Evolutionary conservation across 306 rosid genomes (phyloP).

Genomic region (Ormosia emarginata): DNA sequence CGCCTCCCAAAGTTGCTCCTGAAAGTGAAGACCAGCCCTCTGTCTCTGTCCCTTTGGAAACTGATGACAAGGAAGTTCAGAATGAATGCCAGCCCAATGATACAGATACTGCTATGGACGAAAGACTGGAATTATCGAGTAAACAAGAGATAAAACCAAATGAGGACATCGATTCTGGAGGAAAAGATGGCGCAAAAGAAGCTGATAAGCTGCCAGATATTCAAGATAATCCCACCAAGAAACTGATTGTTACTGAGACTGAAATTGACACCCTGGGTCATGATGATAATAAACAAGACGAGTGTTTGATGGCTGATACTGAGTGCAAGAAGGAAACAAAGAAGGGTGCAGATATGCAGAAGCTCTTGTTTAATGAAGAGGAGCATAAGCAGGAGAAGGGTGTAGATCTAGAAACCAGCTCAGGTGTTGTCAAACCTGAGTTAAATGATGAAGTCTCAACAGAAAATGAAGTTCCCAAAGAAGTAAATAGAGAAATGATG

Average conservation of each 20-base stretch:
- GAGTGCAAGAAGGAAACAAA: slow-evolving; percentile 26
- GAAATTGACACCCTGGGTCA: slow-evolving; percentile 7
- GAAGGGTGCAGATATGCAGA: slow-evolving; percentile 27
- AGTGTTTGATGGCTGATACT: slow-evolving; percentile 25
- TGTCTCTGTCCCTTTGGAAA: slow-evolving; percentile 10
- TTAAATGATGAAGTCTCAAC: slow-evolving; percentile 35
- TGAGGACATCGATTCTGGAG: slow-evolving; percentile 19
- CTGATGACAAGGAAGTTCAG: slow-evolving; percentile 30
- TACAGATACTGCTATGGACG: slow-evolving; percentile 25
- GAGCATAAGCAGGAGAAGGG: slow-evolving; percentile 38
- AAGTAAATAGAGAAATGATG: slow-evolving; percentile 13
- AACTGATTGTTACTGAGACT: slow-evolving; percentile 17
- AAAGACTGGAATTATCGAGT: slow-evolving; percentile 1
- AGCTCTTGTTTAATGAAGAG: slow-evolving; percentile 30
- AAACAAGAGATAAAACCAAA: slow-evolving; percentile 27
- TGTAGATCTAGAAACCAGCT: slow-evolving; percentile 41
- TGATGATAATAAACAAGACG: slow-evolving; percentile 25
- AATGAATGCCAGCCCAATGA: slow-evolving; percentile 28
- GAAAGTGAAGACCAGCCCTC: slow-evolving; percentile 13
- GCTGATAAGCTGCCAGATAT: slow-evolving; percentile 28
- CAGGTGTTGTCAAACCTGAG: slow-evolving; percentile 38
- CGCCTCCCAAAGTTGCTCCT: slow-evolving; percentile 23
- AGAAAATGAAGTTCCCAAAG: slow-evolving; percentile 41
- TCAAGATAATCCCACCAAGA: slow-evolving; percentile 19
- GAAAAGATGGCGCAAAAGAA: slow-evolving; percentile 28